Conservation (phyloP, 148 eudicot species). For the Amaranthus cruentus region DNA sequence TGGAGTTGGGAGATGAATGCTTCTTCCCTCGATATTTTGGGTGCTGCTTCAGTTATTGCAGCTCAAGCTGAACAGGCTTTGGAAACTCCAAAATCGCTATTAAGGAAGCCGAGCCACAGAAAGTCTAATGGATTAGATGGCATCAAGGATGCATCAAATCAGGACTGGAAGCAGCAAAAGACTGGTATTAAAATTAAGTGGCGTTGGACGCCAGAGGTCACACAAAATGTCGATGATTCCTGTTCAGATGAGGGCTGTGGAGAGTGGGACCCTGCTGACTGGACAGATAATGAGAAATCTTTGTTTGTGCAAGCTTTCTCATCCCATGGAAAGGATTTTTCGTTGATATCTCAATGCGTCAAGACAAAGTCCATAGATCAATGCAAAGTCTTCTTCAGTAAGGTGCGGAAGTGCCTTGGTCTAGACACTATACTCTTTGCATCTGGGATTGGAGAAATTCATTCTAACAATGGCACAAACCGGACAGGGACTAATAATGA, state of each 20-base stretch:
- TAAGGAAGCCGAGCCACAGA: conserved; percentile 28
- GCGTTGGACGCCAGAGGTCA: conserved; percentile 62
- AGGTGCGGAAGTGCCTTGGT: conserved; percentile 69
- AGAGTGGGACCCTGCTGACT: conserved; percentile 54
- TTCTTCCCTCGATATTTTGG: conserved; percentile 70
- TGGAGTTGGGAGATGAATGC: conserved; percentile 56
- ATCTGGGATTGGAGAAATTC: conserved; percentile 27
- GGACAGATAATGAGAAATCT: conserved; percentile 88
- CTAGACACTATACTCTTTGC: conserved; percentile 42
- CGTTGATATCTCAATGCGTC: conserved; percentile 54
- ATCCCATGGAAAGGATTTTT: conserved; percentile 75
- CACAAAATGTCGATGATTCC: conserved; percentile 55
- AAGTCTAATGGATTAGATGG: conserved; percentile 28
- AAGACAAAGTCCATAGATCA: conserved; percentile 64
- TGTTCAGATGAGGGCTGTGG: conserved; percentile 90
- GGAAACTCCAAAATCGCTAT: conserved; percentile 31
- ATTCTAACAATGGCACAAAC: conserved; percentile 36
- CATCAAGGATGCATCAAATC: conserved; percentile 39
- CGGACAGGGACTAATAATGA: conserved; percentile 59
- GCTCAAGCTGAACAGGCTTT: conserved; percentile 49
- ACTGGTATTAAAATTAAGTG: conserved; percentile 31
- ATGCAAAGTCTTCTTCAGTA: conserved; percentile 77
- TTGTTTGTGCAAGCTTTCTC: conserved; percentile 60
- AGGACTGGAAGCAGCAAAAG: conserved; percentile 41
- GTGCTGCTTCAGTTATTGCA: conserved; percentile 73